Percentiles rank a stretch among this genome's conserved stretches.
These are phyloP conservation scores for Tetrahymena thermophila DNA, from an alignment of 73 alveolate genomes.

Conservation along the genomic window DNA sequence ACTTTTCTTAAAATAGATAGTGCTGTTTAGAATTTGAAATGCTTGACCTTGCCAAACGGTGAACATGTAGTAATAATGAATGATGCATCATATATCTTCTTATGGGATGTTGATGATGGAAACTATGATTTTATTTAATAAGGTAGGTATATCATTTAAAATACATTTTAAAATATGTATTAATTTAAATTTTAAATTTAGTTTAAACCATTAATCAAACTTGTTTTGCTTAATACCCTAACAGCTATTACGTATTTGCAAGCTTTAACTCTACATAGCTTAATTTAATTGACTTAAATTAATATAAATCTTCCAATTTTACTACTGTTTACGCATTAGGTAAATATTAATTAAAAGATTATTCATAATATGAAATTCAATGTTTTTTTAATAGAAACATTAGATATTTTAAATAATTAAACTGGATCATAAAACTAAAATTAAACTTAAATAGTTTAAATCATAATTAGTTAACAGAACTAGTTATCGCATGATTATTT, in stretches of 20 bases:
- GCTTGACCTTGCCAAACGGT: not conserved
- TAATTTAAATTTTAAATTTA: no score
- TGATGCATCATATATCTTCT: not conserved
- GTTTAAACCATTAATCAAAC: not conserved
- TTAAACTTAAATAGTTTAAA: no score
- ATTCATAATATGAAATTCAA: no score
- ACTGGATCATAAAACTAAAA: not conserved
- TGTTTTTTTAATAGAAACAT: not conserved
- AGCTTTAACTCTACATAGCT: not conserved
- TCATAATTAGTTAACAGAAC: not conserved
- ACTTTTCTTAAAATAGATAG: not conserved
- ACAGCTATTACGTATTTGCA: not conserved
- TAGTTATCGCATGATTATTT: not conserved
- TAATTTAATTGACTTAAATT: not conserved
- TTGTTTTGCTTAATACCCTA: not conserved
- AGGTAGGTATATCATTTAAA: not conserved
- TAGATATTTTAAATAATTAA: not conserved
- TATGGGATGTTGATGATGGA: not conserved
- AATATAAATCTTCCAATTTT: no score
- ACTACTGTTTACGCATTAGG: not conserved
- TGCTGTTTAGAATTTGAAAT: not conserved
- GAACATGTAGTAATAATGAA: not conserved
- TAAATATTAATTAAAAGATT: no score
- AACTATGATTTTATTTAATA: no score
- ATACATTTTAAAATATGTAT: no score